Conservation (phyloP, 73 alveolate species). For the Stentor coeruleus region DNA sequence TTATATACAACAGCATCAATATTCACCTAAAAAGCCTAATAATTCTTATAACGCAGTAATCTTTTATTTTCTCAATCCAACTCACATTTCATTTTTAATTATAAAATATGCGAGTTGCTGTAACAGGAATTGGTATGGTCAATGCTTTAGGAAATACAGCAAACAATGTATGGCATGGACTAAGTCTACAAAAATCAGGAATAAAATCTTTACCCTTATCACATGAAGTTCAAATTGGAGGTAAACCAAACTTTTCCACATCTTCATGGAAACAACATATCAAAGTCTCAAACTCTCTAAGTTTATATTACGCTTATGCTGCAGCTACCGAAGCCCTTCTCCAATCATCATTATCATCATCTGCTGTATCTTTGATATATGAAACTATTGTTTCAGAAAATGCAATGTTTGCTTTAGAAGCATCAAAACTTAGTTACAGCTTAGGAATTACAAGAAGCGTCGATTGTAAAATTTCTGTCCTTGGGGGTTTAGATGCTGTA, state of each 20-base stretch:
- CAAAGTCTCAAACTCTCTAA: neutral
- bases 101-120: neutral
- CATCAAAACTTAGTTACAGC: neutral
- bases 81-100: neutral
- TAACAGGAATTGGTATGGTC: neutral
- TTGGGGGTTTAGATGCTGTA: neutral
- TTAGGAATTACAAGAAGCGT: neutral
- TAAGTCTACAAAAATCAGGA: neutral
- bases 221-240: neutral
- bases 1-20: neutral
- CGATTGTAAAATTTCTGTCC: neutral
- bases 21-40: neutral
- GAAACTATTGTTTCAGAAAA: neutral
- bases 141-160: neutral
- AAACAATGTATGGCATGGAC: neutral
- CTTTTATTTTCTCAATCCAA: neutral
- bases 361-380: neutral
- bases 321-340: neutral
- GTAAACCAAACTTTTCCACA: no score
- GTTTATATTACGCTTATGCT: neutral
- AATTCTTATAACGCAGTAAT: neutral
- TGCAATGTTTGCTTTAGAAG: neutral
- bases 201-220: neutral
- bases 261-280: neutral
- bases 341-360: neutral